Percentiles rank a stretch among this genome's conserved stretches.
These are phyloP conservation scores for Penicillium paxilli DNA, from an alignment of 495 filamentous ascomycete species.

Conservation along the genomic window DNA sequence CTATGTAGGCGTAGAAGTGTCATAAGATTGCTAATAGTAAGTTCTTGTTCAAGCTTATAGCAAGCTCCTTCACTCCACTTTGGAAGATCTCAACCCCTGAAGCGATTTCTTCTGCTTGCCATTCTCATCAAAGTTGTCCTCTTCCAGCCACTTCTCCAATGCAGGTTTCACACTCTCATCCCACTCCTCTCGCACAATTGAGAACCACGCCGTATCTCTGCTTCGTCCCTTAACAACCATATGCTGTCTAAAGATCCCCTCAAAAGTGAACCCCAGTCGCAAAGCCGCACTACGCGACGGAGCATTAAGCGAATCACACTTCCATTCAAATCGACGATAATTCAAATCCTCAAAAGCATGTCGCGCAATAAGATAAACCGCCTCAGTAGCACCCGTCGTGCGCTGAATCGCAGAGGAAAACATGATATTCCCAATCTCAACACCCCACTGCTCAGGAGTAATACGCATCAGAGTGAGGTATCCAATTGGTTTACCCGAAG, in stretches of 20 bases:
- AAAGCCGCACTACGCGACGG: constrained; percentile 46
- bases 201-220: constrained; percentile 58
- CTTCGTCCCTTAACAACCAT: constrained; percentile 54
- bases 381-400: constrained; percentile 51
- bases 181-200: constrained; percentile 55
- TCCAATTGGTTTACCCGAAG: constrained; percentile 33
- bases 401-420: constrained; percentile 46
- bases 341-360: constrained; percentile 49
- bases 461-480: constrained; percentile 46
- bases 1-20: too few relatives aligned
- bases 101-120: constrained; percentile 44
- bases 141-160: constrained; percentile 49
- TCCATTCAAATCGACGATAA: constrained; percentile 58
- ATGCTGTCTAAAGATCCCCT: constrained; percentile 57
- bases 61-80: too few relatives aligned
- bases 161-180: constrained; percentile 37
- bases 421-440: constrained; percentile 54
- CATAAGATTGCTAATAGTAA: too few relatives aligned
- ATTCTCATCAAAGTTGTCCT: constrained; percentile 47
- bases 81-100: not conserved
- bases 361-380: constrained; percentile 46
- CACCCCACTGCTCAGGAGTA: constrained; percentile 30
- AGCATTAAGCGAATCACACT: constrained; percentile 52
- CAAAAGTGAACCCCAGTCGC: constrained; percentile 52
- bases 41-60: too few relatives aligned